Conservation (phyloP, 768 basidiomycete genomes). For the Mycena olivaceomarginata region DNA sequence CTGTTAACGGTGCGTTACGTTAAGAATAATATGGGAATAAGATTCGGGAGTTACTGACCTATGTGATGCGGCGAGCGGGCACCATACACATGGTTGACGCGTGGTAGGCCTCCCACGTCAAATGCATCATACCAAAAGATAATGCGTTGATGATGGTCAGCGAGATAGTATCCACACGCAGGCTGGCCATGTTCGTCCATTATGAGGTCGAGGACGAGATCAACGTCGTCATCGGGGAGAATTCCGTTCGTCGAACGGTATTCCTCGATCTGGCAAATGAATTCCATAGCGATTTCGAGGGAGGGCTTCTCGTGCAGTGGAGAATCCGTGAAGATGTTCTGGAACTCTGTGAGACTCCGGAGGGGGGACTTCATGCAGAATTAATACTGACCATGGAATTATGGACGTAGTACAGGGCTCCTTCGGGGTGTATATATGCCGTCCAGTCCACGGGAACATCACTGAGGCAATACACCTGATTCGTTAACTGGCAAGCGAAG, state of each 20-base stretch:
- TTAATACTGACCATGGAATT: background rate
- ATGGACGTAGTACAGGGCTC: background rate
- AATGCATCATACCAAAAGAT: conserved; percentile 28
- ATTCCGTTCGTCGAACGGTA: background rate
- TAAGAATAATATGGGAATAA: background rate
- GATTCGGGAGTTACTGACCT: conserved; percentile 1
- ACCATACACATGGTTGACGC: too few species aligned
- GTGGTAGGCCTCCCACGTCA: too few species aligned
- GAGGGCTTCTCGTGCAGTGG: background rate
- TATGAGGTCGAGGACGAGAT: conserved; percentile 15
- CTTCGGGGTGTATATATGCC: background rate
- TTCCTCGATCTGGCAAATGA: background rate
- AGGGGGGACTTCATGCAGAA: background rate
- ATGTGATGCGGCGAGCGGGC: conserved; percentile 1
- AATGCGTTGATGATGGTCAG: conserved; percentile 6
- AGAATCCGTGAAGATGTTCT: conserved; percentile 22
- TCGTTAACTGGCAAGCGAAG: background rate
- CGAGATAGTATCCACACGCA: conserved; percentile 16
- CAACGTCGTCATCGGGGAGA: background rate
- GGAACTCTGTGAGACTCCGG: background rate
- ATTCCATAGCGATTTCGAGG: background rate
- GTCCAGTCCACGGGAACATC: background rate
- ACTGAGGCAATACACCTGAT: background rate
- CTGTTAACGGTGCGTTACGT: too few species aligned
- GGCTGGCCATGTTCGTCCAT: background rate